phyloP scores from a whole-genome alignment of 495 filamentous ascomycete genomes.

The Corynascus novoguineensis region DNA sequence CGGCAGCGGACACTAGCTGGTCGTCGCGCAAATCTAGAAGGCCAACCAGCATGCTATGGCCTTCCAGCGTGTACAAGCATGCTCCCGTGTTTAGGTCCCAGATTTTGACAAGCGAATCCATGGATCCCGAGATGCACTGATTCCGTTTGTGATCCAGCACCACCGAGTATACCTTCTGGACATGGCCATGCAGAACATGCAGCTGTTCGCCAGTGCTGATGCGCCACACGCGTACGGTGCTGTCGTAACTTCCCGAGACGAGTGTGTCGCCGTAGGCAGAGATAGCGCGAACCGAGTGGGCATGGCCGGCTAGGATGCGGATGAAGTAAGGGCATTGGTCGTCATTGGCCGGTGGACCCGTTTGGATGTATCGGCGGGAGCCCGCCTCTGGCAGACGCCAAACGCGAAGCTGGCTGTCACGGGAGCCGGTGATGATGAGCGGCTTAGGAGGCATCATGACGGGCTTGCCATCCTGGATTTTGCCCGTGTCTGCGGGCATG shows the following conservation, averaged over 20 bases:
- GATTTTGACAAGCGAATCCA: constrained; percentile 97
- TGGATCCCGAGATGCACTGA: constrained; percentile 94
- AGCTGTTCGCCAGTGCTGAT: constrained; percentile 91
- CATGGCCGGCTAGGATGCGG: constrained; percentile 77
- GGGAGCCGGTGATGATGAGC: constrained; percentile 93
- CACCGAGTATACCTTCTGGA: constrained; percentile 94
- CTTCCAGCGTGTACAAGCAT: constrained; percentile 84
- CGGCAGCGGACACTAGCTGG: constrained; percentile 87
- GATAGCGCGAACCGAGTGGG: constrained; percentile 95
- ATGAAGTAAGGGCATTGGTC: constrained; percentile 90
- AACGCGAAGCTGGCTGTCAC: constrained; percentile 88
- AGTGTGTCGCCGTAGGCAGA: constrained; percentile 92
- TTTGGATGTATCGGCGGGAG: constrained; percentile 69
- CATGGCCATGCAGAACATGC: constrained; percentile 81
- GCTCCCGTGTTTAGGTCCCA: constrained; percentile 92
- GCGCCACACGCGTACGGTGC: constrained; percentile 92
- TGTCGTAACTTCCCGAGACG: constrained; percentile 99
- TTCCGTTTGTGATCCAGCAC: constrained; percentile 89
- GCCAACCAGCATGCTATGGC: constrained; percentile 89
- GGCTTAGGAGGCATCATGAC: constrained; percentile 88
- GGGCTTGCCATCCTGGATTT: constrained; percentile 62
- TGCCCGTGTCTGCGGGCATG: constrained; percentile 74
- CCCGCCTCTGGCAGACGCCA: constrained; percentile 89
- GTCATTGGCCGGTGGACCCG: constrained; percentile 68
- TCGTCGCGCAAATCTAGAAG: constrained; percentile 83